phyloP scores from a whole-genome alignment of 2,329 filamentous ascomycete species.

The Fusarium paranaense region DNA sequence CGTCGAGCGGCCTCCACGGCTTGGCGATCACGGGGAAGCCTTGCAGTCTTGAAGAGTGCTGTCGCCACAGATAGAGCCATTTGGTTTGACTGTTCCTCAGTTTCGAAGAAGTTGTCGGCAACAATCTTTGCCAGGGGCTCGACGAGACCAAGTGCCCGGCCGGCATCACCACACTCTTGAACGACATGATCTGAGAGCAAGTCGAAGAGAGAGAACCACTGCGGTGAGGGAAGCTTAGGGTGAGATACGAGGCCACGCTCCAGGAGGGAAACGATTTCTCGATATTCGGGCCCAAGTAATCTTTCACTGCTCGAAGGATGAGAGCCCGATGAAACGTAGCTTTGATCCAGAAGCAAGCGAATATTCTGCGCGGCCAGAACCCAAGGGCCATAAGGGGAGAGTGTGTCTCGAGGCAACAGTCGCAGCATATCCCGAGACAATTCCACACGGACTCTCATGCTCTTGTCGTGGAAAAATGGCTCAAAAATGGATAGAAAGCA shows the following conservation, averaged over 20 bases:
- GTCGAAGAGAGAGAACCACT: slow-evolving; percentile 68
- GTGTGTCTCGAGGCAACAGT: slow-evolving; percentile 57
- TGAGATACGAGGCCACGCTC: slow-evolving; percentile 67
- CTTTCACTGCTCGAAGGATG: slow-evolving; percentile 49
- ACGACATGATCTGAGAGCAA: slow-evolving; percentile 67
- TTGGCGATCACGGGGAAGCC: slow-evolving; percentile 69
- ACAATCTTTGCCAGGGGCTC: slow-evolving; percentile 76
- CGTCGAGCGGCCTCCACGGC: slow-evolving; percentile 74
- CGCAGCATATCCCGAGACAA: slow-evolving; percentile 65
- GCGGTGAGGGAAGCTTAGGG: slow-evolving; percentile 58
- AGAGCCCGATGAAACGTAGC: slow-evolving; percentile 31
- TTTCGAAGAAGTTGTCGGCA: slow-evolving; percentile 48
- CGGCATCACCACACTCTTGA: slow-evolving; percentile 74
- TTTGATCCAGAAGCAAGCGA: slow-evolving; percentile 54
- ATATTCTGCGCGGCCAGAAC: slow-evolving; percentile 61
- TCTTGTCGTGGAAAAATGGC: slow-evolving; percentile 68
- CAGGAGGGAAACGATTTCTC: slow-evolving; percentile 75
- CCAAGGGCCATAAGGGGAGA: slow-evolving; percentile 64
- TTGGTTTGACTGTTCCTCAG: slow-evolving; percentile 19
- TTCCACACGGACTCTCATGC: slow-evolving; percentile 56
- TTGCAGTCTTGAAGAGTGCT: slow-evolving; percentile 60
- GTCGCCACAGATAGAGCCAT: slow-evolving; percentile 51
- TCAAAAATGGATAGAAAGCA: slow-evolving; percentile 65
- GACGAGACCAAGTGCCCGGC: slow-evolving; percentile 73
- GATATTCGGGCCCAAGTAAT: slow-evolving; percentile 75